Base-by-base conservation (phyloP, 2,329 filamentous ascomycete genomes). In the Colletotrichum sp. region DNA sequence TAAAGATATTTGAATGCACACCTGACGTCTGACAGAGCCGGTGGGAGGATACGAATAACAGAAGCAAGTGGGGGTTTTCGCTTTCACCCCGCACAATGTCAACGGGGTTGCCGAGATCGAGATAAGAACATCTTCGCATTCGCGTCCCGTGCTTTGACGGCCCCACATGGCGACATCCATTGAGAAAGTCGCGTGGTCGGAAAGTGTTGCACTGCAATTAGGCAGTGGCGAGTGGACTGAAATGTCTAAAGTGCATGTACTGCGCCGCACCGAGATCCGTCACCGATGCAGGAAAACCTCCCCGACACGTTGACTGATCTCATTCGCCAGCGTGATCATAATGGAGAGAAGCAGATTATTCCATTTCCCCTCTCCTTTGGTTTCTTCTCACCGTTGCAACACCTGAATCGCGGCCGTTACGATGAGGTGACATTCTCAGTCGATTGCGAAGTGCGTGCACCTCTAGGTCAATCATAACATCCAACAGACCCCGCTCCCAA, bases 381-480 rank as follows among this genome's bases (percentile, higher is more conserved):
- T n/a, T n/a, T n/a, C n/a, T n/a, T n/a, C n/a, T n/a, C n/a, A n/a
- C n/a, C n/a, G n/a, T n/a, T n/a, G n/a, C n/a, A n/a, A n/a, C n/a
- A n/a, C n/a, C 43, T 52, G 43, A 52, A 21, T 52, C n/a, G 43
- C 43, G 43, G 1, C n/a, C 4, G n/a, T 7, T 0, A 2, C 4
- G 43, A 21, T 21, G 43, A 21, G n/a, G 43, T 52, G 10, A 21
- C 43, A 21, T 13, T 2, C 43, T 21, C 10, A 21, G 2, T 52
- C 2, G 43, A 52, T 1, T 52, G 10, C 10, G 8, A 7, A 13
- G n/a, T 21, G 43, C 0, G 2, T 48, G 18, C 43, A 10, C n/a
- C 0, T 13, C 2, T 1, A 21, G n/a, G 9, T 52, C 10, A 13
- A 7, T 52, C 43, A 4, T n/a, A 43, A 1, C 38, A 43, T 0